phyloP scores from a whole-genome alignment of 1,284 basidiomycete species.

The Chondrostereum purpureum region DNA sequence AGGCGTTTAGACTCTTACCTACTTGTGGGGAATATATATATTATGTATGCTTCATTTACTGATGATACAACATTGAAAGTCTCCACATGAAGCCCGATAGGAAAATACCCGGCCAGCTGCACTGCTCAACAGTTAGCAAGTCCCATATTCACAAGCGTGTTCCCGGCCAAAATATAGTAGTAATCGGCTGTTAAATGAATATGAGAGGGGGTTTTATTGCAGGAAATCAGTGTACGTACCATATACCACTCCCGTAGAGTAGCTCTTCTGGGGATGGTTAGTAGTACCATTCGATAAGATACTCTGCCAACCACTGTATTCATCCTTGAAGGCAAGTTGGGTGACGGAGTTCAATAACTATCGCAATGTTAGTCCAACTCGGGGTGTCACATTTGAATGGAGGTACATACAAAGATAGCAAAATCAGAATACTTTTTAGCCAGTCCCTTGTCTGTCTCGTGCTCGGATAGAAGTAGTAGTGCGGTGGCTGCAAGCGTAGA shows the following conservation, averaged over 20 bases:
- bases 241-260: conserved; percentile 59
- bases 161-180: conserved; percentile 38
- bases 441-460: conserved; percentile 35
- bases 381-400: too few species aligned
- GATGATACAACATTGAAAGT: too few species aligned
- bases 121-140: conserved; percentile 28
- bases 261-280: conserved; percentile 49
- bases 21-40: too few species aligned
- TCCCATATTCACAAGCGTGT: conserved; percentile 31
- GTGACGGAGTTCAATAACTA: conserved; percentile 49
- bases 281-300: conserved; percentile 64
- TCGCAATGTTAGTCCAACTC: too few species aligned
- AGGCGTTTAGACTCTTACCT: too few species aligned
- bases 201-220: too few species aligned
- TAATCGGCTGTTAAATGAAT: conserved; percentile 41
- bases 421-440: conserved; percentile 38
- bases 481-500: conserved; percentile 54
- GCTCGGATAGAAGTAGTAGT: conserved; percentile 49
- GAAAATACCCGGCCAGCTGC: too few species aligned
- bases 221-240: conserved; percentile 30
- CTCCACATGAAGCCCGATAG: too few species aligned
- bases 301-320: conserved; percentile 54
- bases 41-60: too few species aligned
- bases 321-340: conserved; percentile 32
- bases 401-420: conserved; percentile 44